phyloP scores from a whole-genome alignment of 208 protist genomes.

The Acanthamoeba culbertsoni region DNA sequence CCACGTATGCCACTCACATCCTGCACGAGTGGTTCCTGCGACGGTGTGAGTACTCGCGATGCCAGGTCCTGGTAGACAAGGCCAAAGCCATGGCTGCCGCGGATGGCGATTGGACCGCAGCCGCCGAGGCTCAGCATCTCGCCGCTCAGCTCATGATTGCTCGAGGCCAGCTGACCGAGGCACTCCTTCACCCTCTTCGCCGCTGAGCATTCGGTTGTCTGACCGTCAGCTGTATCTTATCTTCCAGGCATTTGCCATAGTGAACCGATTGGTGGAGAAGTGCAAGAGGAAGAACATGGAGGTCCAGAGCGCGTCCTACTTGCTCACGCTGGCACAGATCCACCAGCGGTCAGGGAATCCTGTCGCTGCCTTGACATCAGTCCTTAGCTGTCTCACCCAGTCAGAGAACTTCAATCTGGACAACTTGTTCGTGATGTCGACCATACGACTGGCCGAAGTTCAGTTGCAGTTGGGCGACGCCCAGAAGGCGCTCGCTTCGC shows the following conservation, averaged over 20 bases:
- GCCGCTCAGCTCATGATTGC: background rate
- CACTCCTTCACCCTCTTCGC: background rate
- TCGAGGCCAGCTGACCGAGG: background rate
- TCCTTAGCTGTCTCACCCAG: constrained; percentile 44
- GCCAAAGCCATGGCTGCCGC: constrained; percentile 28
- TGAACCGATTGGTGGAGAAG: background rate
- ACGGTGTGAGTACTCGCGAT: constrained; percentile 16
- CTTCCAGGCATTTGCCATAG: background rate
- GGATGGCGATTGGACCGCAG: constrained; percentile 5
- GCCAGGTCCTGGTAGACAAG: constrained; percentile 26
- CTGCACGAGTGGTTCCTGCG: constrained; percentile 56
- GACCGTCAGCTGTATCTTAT: background rate
- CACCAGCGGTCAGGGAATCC: background rate
- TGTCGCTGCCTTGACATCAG: background rate
- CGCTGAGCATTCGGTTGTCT: background rate
- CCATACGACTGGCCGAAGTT: constrained; percentile 26
- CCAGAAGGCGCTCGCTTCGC: background rate
- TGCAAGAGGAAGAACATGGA: constrained; percentile 51
- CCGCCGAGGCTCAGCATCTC: background rate
- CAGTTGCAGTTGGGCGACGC: constrained; percentile 12
- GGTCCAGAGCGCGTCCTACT: background rate
- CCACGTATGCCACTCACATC: background rate
- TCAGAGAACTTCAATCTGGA: constrained; percentile 41
- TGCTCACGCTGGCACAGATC: constrained; percentile 30
- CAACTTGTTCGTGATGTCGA: constrained; percentile 17